Percentiles rank a stretch among this genome's conserved stretches.
Evolutionary conservation across 148 eudicot genomes (phyloP).

Genomic region (Rhododendron ferrugineum): DNA sequence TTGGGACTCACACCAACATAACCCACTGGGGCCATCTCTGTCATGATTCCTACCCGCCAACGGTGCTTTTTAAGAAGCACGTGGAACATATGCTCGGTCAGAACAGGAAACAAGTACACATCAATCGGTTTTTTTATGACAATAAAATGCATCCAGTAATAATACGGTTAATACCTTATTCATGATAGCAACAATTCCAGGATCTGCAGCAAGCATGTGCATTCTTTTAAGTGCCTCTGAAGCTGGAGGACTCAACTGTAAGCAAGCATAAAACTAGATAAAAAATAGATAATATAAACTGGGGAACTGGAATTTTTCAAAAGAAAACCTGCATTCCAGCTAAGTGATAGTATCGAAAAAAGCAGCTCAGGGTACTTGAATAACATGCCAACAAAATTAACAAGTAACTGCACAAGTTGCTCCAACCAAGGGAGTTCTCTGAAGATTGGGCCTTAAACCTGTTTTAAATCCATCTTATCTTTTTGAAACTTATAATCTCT

Average conservation of each 20-base stretch:
- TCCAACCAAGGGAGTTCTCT: background rate
- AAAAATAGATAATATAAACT: background rate
- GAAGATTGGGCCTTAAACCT: background rate
- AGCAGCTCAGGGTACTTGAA: background rate
- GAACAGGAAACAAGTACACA: slow-evolving; percentile 9
- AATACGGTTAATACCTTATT: slow-evolving; percentile 85
- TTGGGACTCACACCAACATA: slow-evolving; percentile 83
- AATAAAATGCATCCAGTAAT: slow-evolving; percentile 9
- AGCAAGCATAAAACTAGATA: slow-evolving; percentile 8
- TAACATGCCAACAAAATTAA: background rate
- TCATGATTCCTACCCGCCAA: slow-evolving; percentile 96
- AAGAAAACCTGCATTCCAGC: background rate
- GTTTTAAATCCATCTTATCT: background rate
- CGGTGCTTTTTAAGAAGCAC: slow-evolving; percentile 56
- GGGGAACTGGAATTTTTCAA: background rate
- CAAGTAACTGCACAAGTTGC: background rate
- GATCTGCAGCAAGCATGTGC: slow-evolving; percentile 96
- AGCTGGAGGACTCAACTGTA: slow-evolving; percentile 76
- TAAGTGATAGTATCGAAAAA: background rate
- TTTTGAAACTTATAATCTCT: background rate
- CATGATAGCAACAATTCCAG: slow-evolving; percentile 93
- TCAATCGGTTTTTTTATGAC: background rate
- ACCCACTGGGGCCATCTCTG: slow-evolving; percentile 96
- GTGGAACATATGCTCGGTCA: slow-evolving; percentile 15
- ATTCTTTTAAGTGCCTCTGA: slow-evolving; percentile 75